phyloP scores from a whole-genome alignment of 169 alveolate genomes.

The Cytauxzoon felis region DNA sequence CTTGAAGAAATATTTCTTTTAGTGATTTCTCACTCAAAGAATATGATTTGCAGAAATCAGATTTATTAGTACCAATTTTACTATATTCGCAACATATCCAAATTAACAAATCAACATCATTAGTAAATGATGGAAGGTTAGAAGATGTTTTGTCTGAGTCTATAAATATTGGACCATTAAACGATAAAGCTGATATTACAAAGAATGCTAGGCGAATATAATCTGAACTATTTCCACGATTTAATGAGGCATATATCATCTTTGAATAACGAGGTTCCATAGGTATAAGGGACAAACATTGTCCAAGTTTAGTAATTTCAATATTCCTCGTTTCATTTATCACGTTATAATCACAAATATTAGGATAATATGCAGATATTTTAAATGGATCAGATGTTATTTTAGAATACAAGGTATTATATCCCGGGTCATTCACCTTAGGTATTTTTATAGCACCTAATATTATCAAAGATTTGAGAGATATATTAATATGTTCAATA shows the following conservation, averaged over 20 bases:
- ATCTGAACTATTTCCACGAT: slow-evolving; percentile 1
- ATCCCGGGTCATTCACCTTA: neutral
- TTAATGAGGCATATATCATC: slow-evolving; percentile 32
- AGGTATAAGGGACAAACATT: slow-evolving; percentile 27
- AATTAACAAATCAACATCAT: slow-evolving; percentile 40
- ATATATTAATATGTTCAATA: slow-evolving; percentile 16
- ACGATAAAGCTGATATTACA: slow-evolving; percentile 32
- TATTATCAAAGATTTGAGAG: slow-evolving; percentile 24
- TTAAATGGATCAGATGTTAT: slow-evolving; percentile 14
- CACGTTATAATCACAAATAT: neutral
- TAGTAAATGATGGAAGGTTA: neutral
- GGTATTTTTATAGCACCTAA: slow-evolving; percentile 35
- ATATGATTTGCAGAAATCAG: slow-evolving; percentile 5
- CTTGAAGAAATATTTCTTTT: slow-evolving; percentile 43
- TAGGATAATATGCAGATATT: slow-evolving; percentile 2
- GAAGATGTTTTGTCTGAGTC: neutral
- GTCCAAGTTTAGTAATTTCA: slow-evolving; percentile 41
- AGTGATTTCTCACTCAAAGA: slow-evolving; percentile 21
- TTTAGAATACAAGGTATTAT: slow-evolving; percentile 15
- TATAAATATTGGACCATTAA: neutral
- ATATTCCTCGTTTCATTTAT: neutral
- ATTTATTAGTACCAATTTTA: neutral
- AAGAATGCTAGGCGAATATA: slow-evolving; percentile 15
- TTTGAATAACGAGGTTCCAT: slow-evolving; percentile 52
- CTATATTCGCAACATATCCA: slow-evolving; percentile 33